Evolutionary conservation across 2,329 filamentous ascomycete genomes (phyloP), one percentile per base, ranked within the genome.

Genomic region (Magnaporthales sp.): DNA sequence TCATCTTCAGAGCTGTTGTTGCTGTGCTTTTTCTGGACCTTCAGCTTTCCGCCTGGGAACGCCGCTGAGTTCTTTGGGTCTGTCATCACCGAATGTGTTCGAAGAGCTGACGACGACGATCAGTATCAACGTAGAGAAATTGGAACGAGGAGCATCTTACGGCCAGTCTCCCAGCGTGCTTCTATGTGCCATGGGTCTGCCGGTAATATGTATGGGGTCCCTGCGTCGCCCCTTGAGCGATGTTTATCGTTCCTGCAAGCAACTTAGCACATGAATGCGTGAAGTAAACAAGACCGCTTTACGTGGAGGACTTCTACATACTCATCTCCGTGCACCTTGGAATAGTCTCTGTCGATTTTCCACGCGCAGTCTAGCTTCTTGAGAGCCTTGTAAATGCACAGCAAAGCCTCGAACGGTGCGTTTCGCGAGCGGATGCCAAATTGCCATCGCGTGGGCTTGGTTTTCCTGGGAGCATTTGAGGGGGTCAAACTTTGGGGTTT

Each of bases 401-500:
- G 81, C 77, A 99, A 90, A 0, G 95, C 95, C 76, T 99, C 95
- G 73, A 93, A 92, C 0, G 95, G 95, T 67, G 92, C 91, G 74
- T 98, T 99, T 63, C 95, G 88, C 62, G 92, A 97, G 51, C 95
- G 87, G 69, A 99, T 99, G 67, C 95, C 95, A 75, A 99, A 99
- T 76, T 99, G 95, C 95, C 95, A 99, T 70, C 94, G 92, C 19
- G 93, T 91, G 1, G 91, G 91, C 74, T 91, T 93, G 5, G 83
- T 79, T 76, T 91, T 93, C 80, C 91, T 92, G 3, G 81, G 76
- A 2, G 88, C 86, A 65, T 82, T 79, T 63, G 88, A 84, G 0
- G 86, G 86, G 2, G 87, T 89, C 80, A 89, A 83, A 24, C 83
- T 82, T 67, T 87, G 84, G 3, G 87, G 87, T 51, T 86, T 82